Conservation (phyloP, 805 yeast genomes). For the Starmerella tilneyi region DNA sequence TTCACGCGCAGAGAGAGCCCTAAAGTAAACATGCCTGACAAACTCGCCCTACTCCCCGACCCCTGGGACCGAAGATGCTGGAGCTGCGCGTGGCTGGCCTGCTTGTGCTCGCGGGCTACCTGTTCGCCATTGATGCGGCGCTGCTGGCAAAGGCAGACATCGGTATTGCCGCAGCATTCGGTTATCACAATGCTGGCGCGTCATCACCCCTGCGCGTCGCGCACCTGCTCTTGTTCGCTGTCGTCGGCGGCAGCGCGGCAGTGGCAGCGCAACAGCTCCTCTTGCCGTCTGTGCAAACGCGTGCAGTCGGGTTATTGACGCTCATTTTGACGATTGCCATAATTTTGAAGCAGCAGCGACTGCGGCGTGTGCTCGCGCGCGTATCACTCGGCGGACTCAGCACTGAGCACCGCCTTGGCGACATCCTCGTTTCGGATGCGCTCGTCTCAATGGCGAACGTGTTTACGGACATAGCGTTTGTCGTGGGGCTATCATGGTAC, state of each 20-base stretch:
- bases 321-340: slow-evolving; percentile 33
- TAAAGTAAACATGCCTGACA: slow-evolving; percentile 4
- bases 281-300: slow-evolving; percentile 11
- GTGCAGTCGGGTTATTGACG: slow-evolving; percentile 35
- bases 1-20: background rate
- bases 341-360: slow-evolving; percentile 36
- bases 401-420: slow-evolving; percentile 51
- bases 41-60: background rate
- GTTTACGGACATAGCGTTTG: slow-evolving; percentile 55
- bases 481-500: slow-evolving; percentile 39
- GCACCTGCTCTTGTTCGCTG: slow-evolving; percentile 1
- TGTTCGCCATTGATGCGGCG: slow-evolving; percentile 10
- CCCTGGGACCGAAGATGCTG: slow-evolving; percentile 13
- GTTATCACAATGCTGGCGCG: slow-evolving; percentile 7
- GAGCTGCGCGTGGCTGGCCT: slow-evolving; percentile 21
- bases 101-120: slow-evolving; percentile 16
- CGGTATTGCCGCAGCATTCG: slow-evolving; percentile 12
- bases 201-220: slow-evolving; percentile 10
- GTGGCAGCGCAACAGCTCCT: slow-evolving; percentile 1
- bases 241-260: slow-evolving; percentile 8
- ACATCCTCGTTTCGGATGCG: slow-evolving; percentile 73
- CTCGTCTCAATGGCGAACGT: slow-evolving; percentile 73
- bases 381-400: slow-evolving; percentile 52
- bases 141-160: slow-evolving; percentile 11
- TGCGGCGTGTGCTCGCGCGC: slow-evolving; percentile 38